Percentiles rank a stretch among this genome's conserved stretches.
Conservation (phyloP, 2,329 filamentous ascomycete genomes). For the Esteya vermicola region DNA sequence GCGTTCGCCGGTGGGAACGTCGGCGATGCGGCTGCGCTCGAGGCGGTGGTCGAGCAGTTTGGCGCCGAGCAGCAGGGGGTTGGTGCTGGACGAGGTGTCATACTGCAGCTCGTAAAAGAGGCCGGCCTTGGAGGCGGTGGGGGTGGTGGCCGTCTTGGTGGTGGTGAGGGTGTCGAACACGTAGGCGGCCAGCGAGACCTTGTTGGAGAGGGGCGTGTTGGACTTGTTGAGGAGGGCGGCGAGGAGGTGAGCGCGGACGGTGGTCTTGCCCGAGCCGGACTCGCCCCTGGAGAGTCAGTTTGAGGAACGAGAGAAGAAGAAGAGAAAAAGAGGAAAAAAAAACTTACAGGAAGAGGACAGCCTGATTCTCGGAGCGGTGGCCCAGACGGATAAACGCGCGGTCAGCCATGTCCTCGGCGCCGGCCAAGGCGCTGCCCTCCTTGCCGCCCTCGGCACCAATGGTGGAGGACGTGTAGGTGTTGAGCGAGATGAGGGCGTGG, state of each 20-base stretch:
- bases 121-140: slow-evolving; percentile 88
- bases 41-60: slow-evolving; percentile 89
- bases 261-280: slow-evolving; percentile 92
- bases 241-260: slow-evolving; percentile 76
- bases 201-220: slow-evolving; percentile 82
- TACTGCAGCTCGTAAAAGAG: slow-evolving; percentile 96
- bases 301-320: not conserved
- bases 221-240: slow-evolving; percentile 78
- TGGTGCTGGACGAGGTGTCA: slow-evolving; percentile 72
- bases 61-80: slow-evolving; percentile 79
- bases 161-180: slow-evolving; percentile 94
- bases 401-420: slow-evolving; percentile 81
- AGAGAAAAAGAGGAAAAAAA: not conserved
- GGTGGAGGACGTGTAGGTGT: slow-evolving; percentile 83
- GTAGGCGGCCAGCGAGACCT: slow-evolving; percentile 85
- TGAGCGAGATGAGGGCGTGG: slow-evolving; percentile 80
- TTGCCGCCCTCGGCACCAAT: slow-evolving; percentile 83
- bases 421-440: slow-evolving; percentile 82
- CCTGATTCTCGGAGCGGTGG: slow-evolving; percentile 83
- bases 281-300: slow-evolving; percentile 53
- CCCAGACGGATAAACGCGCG: slow-evolving; percentile 77
- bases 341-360: slow-evolving; percentile 72
- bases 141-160: slow-evolving; percentile 90
- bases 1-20: slow-evolving; percentile 87
- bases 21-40: slow-evolving; percentile 79